Evolutionary conservation across 345 rosid species (phyloP).

Genomic region (Linum tenue): DNA sequence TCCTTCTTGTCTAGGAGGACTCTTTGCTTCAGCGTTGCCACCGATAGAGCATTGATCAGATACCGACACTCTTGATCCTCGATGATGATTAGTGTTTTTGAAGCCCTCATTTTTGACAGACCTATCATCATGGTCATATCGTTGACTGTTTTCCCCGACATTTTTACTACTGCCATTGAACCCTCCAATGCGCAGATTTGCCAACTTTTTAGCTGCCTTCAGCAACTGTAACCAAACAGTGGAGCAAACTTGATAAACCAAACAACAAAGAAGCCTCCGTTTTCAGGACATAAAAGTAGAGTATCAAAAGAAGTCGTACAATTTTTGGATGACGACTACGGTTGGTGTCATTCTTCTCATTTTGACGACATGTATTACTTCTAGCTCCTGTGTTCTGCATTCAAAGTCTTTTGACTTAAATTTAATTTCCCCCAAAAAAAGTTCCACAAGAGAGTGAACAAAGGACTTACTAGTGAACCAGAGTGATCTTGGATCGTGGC

Average conservation of each 20-base stretch:
- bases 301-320: conserved; percentile 16
- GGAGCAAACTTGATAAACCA: background rate
- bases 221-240: conserved; percentile 12
- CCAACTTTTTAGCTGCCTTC: conserved; percentile 61
- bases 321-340: conserved; percentile 14
- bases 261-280: conserved; percentile 3
- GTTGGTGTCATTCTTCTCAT: conserved; percentile 11
- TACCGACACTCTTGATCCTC: conserved; percentile 23
- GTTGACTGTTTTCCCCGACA: conserved; percentile 17
- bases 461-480: conserved; percentile 40
- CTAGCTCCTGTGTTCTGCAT: background rate
- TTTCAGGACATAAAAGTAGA: conserved; percentile 1
- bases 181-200: conserved; percentile 46
- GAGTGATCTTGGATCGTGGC: conserved; percentile 28
- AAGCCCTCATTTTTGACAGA: conserved; percentile 15
- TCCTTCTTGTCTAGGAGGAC: conserved; percentile 8
- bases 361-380: conserved; percentile 6
- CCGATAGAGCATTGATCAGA: conserved; percentile 11
- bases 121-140: conserved; percentile 13
- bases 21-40: conserved; percentile 17
- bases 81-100: conserved; percentile 11
- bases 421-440: background rate
- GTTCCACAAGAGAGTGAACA: background rate
- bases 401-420: background rate
- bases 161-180: conserved; percentile 20